Evolutionary conservation across 805 yeast species (phyloP), one percentile per base, ranked within the genome.

Genomic region (Starmerella stellata): DNA sequence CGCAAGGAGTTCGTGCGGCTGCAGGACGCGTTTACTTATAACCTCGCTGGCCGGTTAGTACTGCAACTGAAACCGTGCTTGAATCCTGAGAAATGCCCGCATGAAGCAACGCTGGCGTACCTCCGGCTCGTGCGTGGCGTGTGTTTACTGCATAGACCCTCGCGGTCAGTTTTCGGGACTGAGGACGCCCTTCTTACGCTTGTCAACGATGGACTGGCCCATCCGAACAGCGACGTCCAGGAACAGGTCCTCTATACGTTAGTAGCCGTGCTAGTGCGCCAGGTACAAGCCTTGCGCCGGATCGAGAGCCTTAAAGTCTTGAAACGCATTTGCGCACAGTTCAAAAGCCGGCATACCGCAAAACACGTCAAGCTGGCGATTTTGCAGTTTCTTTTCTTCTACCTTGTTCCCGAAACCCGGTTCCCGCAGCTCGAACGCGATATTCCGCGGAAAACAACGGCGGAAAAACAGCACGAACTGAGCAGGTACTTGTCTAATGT

Each of bases 301-400:
- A 76, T 78, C 52, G 87, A 77, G 52, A 50, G 51, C 5, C 53
- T 69, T 39, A 58, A 60, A 4, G 87, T 85, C 0, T 68, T 76
- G 25, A 61, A 66, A 30, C 56, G 57, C 0, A 57, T 76, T 4
- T 74, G 79, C 44, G 50, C 53, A 4, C 47, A 67, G 11, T 60
- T 69, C 51, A 64, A 60, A 40, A 52, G 53, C 21, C 55, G 57
- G 34, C 47, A 53, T 19, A 56, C 66, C 3, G 50, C 68, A 31
- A 73, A 73, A 47, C 65, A 65, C 25, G 66, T 76, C 13, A 74
- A 74, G 47, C 68, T 75, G 45, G 71, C 74, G 47, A 65, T 74
- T 11, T 63, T 78, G 36, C 85, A 78, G 56, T 78, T 77, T 52
- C 57, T 78, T 38, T 69, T 77, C 39, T 74, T 76, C 52, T 77